A percentile compares a stretch with the other conserved stretches of the same genome.
phyloP scores from a whole-genome alignment of 441 rosid species.

The Macaranga tanarius region DNA sequence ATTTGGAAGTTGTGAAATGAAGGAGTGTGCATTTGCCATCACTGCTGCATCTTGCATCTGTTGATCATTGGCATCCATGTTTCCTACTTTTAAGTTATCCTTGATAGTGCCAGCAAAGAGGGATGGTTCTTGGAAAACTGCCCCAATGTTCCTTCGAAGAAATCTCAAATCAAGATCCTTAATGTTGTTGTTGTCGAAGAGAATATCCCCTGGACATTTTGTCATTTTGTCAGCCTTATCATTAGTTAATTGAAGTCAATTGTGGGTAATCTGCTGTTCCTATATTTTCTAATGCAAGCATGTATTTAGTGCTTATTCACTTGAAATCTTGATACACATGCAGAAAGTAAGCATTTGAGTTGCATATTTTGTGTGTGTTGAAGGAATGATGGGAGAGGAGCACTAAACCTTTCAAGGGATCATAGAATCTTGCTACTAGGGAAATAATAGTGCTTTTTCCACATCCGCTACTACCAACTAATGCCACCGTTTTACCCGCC shows the following conservation, averaged over 20 bases:
- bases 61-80: conserved; percentile 49
- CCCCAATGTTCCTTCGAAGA: conserved; percentile 52
- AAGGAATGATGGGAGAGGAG: conserved; percentile 4
- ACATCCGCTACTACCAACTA: conserved; percentile 70
- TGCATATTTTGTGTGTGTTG: background rate
- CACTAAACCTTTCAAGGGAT: conserved; percentile 49
- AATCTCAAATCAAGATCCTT: conserved; percentile 54
- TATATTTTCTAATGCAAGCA: background rate
- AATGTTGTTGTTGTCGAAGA: conserved; percentile 52
- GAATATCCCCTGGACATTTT: conserved; percentile 44
- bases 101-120: conserved; percentile 58
- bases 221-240: background rate
- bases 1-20: conserved; percentile 57
- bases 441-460: conserved; percentile 69
- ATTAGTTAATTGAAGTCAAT: background rate
- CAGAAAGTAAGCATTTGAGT: background rate
- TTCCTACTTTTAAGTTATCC: conserved; percentile 64
- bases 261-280: background rate
- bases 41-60: conserved; percentile 49
- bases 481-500: conserved; percentile 55
- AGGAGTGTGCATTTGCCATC: conserved; percentile 61
- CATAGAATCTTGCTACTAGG: conserved; percentile 59
- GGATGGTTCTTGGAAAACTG: conserved; percentile 65
- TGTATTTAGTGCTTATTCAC: background rate
- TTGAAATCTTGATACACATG: conserved; percentile 6